Conservation (phyloP, 345 rosid species). For the Populus nigra region DNA sequence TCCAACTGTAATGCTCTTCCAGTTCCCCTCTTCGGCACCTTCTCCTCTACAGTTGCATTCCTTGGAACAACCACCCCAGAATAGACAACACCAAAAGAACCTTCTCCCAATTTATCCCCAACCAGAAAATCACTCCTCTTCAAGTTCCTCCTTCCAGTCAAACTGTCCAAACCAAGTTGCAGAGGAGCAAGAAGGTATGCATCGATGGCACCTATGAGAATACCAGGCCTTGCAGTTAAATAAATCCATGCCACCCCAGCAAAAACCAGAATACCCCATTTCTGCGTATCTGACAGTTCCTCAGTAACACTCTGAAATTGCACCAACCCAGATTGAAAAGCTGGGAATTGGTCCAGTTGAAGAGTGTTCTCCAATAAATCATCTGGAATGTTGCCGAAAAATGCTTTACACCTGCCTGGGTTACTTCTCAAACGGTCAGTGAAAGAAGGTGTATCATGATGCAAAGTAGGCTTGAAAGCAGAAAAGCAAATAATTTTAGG, state of each 20-base stretch:
- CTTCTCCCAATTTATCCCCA: constrained; percentile 82
- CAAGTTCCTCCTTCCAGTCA: constrained; percentile 68
- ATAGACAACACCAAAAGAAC: constrained; percentile 88
- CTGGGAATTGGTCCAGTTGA: constrained; percentile 39
- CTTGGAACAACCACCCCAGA: constrained; percentile 73
- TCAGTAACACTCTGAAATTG: constrained; percentile 43
- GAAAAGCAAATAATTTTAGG: constrained; percentile 35
- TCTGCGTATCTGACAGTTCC: constrained; percentile 53
- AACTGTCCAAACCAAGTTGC: constrained; percentile 63
- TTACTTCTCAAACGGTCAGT: constrained; percentile 21
- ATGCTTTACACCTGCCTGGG: constrained; percentile 48
- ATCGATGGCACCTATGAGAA: constrained; percentile 86
- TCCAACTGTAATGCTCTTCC: constrained; percentile 38
- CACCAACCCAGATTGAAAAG: constrained; percentile 40
- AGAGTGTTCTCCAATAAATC: constrained; percentile 23
- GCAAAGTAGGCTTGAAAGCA: constrained; percentile 33
- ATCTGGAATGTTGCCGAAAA: constrained; percentile 40
- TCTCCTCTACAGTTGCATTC: constrained; percentile 33
- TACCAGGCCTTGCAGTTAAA: constrained; percentile 90
- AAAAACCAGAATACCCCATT: constrained; percentile 53
- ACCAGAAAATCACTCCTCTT: constrained; percentile 68
- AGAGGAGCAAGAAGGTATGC: constrained; percentile 82
- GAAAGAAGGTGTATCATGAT: constrained; percentile 17
- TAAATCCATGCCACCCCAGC: constrained; percentile 72
- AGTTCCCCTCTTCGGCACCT: constrained; percentile 41